Evolutionary conservation across 768 basidiomycete species (phyloP).

Genomic region (Gymnopilus dilepis): DNA sequence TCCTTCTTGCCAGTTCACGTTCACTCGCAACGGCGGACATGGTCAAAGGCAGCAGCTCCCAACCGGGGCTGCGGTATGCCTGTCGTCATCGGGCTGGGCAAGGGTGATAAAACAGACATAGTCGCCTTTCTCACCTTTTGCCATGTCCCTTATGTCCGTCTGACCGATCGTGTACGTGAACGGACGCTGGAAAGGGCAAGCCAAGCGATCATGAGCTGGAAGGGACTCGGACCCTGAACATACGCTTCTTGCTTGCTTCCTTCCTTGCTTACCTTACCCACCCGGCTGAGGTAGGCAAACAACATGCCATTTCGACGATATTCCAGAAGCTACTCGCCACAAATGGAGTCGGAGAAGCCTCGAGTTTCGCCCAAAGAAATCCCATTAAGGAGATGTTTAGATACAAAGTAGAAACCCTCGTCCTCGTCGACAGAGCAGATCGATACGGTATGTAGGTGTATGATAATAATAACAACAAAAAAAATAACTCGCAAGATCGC

Average conservation of each 20-base stretch:
- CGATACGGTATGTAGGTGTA: not conserved
- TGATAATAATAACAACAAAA: too few species aligned
- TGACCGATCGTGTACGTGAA: slow-evolving; percentile 1
- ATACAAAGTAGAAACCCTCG: slow-evolving; percentile 7
- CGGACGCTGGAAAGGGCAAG: not conserved
- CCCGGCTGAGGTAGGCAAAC: not conserved
- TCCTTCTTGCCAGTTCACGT: too few species aligned
- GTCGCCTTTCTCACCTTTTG: slow-evolving; percentile 6
- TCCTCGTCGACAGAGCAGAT: too few species aligned
- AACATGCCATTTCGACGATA: not conserved
- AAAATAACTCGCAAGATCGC: not conserved
- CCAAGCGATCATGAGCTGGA: not conserved
- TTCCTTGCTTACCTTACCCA: too few species aligned
- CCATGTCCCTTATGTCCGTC: not conserved
- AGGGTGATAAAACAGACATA: not conserved
- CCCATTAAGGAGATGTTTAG: slow-evolving; percentile 14
- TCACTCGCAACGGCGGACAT: too few species aligned
- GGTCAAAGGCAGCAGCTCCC: not conserved
- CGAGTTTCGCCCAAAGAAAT: slow-evolving; percentile 9
- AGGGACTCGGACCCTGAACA: not conserved
- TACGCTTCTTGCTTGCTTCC: too few species aligned
- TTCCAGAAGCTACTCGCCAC: not conserved
- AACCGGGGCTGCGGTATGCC: not conserved
- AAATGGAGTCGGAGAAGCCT: slow-evolving; percentile 3
- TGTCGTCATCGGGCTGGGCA: slow-evolving; percentile 1